phyloP scores from a whole-genome alignment of 768 basidiomycete species.

The Mycena venus region DNA sequence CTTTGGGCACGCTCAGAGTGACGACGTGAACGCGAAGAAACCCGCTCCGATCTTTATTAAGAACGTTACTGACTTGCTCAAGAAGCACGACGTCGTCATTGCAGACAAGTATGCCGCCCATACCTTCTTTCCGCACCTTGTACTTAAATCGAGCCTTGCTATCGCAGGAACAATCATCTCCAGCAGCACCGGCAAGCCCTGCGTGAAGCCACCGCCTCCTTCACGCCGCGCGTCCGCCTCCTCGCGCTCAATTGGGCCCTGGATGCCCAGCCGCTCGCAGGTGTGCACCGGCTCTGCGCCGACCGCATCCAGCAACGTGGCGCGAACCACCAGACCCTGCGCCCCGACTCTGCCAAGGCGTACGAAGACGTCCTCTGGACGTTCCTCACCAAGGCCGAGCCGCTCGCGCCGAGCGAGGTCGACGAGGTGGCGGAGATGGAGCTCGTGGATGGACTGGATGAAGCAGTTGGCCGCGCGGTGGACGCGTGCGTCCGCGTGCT shows the following conservation, averaged over 20 bases:
- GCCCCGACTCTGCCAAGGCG: slow-evolving; percentile 63
- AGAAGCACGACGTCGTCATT: slow-evolving; percentile 82
- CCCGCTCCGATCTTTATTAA: slow-evolving; percentile 76
- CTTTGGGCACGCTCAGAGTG: slow-evolving; percentile 94
- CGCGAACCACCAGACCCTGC: slow-evolving; percentile 87
- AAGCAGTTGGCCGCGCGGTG: slow-evolving; percentile 70
- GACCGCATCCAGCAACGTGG: slow-evolving; percentile 84
- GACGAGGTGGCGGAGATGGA: slow-evolving; percentile 80
- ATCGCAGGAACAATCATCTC: slow-evolving; percentile 86
- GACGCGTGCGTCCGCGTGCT: slow-evolving; percentile 68
- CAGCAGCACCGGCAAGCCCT: slow-evolving; percentile 80
- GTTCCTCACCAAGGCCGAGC: slow-evolving; percentile 76
- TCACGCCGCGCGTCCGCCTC: slow-evolving; percentile 72
- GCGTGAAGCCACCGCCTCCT: slow-evolving; percentile 62
- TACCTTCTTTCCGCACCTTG: slow-evolving; percentile 9
- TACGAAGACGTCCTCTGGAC: slow-evolving; percentile 85
- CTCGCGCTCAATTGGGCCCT: slow-evolving; percentile 86
- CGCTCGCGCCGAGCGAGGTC: slow-evolving; percentile 73
- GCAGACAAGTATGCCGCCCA: slow-evolving; percentile 83
- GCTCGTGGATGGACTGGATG: slow-evolving; percentile 65
- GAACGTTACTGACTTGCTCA: slow-evolving; percentile 76
- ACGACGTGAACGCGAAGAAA: slow-evolving; percentile 87
- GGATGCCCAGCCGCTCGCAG: slow-evolving; percentile 67
- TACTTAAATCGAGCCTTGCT: neutral
- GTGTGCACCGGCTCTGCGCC: slow-evolving; percentile 80